Conservation (phyloP, 2,329 filamentous ascomycete species). For the Golovinomyces cichoracearum region DNA sequence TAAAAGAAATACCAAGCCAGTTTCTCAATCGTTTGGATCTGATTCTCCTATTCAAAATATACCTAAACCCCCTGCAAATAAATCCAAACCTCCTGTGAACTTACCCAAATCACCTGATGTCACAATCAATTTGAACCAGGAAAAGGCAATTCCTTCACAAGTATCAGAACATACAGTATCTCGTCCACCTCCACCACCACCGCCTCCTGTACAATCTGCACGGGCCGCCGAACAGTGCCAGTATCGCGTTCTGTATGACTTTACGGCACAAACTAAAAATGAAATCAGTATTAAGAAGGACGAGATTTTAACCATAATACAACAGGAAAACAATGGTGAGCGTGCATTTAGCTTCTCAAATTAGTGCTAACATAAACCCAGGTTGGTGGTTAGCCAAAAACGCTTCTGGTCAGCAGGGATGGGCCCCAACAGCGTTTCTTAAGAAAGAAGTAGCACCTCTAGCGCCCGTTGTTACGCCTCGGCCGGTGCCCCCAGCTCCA, state of each 20-base stretch:
- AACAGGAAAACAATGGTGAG: constrained; percentile 86
- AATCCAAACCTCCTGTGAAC: constrained; percentile 4
- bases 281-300: constrained; percentile 59
- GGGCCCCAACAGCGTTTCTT: constrained; percentile 83
- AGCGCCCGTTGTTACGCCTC: constrained; percentile 22
- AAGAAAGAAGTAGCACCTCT: constrained; percentile 47
- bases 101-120: constrained; percentile 14
- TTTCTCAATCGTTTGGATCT: constrained; percentile 7
- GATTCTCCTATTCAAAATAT: constrained; percentile 7
- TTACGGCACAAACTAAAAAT: constrained; percentile 57
- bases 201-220: constrained; percentile 39
- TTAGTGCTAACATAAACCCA: constrained; percentile 16
- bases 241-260: constrained; percentile 82
- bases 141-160: constrained; percentile 27
- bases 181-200: constrained; percentile 26
- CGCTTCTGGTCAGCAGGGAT: constrained; percentile 49
- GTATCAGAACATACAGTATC: constrained; percentile 24
- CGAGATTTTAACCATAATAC: constrained; percentile 67
- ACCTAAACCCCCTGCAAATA: constrained; percentile 13
- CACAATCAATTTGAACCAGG: constrained; percentile 20
- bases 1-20: constrained; percentile 14
- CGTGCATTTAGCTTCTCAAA: constrained; percentile 3
- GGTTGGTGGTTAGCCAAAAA: constrained; percentile 93
- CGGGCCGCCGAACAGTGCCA: constrained; percentile 42
- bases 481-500: constrained; percentile 27